Evolutionary conservation across 352 stramenopile genomes (phyloP), one percentile per base, ranked within the genome.

Genomic region (Phytophthora pluvialis): DNA sequence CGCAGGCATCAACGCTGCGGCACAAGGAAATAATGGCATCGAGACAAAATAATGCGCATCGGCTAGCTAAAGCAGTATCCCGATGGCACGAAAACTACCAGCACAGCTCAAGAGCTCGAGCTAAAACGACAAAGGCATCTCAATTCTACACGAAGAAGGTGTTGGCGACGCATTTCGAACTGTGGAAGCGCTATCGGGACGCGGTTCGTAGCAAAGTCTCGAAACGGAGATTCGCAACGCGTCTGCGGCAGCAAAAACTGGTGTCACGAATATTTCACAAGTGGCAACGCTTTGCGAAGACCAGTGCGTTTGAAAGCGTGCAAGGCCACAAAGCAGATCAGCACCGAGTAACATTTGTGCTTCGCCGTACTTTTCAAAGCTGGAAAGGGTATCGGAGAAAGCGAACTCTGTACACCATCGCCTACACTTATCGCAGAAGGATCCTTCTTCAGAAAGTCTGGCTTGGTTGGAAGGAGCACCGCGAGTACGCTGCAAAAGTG

Each of bases 401-500:
- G 50, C 48, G 48, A 18, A 72, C 70, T 2, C 61, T 78, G 1
- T 35, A 55, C 15, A 56, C 54, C 26, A 28, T 59, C 5, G 76
- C 76, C 1, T 45, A 52, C 25, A 31, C 8, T 2, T 60, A 71
- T 32, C 60, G 39, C 1, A 47, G n/a, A 13, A 62, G 35, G 4
- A 11, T 46, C 3, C 28, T 77, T 12, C 44, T 75, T 32, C 48
- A 42, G 5, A 73, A 56, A 21, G 5, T 63, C 3, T 79, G 70
- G 77, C 3, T 38, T 11, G 29, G 6, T 2, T 83, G 74, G 74
- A 25, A 57, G 33, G 13, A 13, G 3, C 43, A 69, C 39, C 18
- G 29, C 15, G 28, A 53, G 18, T 73, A 75, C 31, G 47, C 68
- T 36, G 44, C 29, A 4, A 74, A 65, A n/a, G 67, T 81, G 47